phyloP scores from a whole-genome alignment of 208 protist species.

The Leishmania aethiopica region DNA sequence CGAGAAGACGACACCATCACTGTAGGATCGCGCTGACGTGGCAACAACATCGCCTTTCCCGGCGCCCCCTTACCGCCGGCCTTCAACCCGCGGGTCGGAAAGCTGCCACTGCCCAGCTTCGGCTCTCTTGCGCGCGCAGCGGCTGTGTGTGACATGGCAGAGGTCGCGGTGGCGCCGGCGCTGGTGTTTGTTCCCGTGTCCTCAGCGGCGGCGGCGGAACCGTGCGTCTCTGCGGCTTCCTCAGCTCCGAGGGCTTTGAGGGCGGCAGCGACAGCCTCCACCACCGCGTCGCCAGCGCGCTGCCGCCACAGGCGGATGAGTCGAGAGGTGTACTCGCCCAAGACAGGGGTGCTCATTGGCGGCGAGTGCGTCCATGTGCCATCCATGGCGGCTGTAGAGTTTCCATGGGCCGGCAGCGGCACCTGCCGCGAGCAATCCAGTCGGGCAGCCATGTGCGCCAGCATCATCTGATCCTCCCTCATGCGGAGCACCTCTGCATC shows the following conservation, averaged over 20 bases:
- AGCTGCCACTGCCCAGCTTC: not conserved
- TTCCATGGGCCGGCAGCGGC: not conserved
- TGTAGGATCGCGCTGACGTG: not conserved
- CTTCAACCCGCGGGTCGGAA: not conserved
- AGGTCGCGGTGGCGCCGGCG: not conserved
- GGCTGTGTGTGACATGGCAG: not conserved
- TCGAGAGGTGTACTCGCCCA: constrained; percentile 20
- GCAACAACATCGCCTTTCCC: not conserved
- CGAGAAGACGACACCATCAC: not conserved
- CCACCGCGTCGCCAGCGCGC: constrained; percentile 26
- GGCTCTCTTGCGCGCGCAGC: not conserved
- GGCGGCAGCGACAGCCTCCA: constrained; percentile 6
- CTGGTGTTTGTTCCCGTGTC: not conserved
- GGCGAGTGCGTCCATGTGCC: too few relatives aligned
- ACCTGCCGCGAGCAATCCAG: constrained; percentile 41
- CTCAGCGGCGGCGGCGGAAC: not conserved
- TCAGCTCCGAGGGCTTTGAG: not conserved
- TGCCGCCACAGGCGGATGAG: constrained; percentile 32
- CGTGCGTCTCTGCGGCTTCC: not conserved
- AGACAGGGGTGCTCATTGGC: not conserved
- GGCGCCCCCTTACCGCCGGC: not conserved
- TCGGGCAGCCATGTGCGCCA: constrained; percentile 45
- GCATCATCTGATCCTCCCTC: constrained; percentile 70
- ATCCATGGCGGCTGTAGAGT: not conserved
- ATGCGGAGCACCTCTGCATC: constrained; percentile 35